Conservation (phyloP, 805 yeast genomes). For the Myxozyma neotropica region DNA sequence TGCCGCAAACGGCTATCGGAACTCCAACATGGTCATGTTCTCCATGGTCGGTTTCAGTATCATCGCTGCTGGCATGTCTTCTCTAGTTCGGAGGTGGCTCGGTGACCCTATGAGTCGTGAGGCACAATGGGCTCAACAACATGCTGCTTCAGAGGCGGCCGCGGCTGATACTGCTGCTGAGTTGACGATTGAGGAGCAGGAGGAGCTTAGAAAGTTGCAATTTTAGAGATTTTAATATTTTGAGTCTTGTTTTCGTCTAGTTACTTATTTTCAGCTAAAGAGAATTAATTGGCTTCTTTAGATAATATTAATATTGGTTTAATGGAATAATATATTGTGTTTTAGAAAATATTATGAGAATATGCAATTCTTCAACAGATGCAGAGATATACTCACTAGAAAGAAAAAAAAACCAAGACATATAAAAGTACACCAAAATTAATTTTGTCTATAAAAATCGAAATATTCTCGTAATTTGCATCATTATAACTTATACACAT, state of each 20-base stretch:
- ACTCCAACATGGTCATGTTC: constrained; percentile 84
- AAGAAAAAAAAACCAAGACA: background rate
- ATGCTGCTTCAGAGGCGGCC: constrained; percentile 2
- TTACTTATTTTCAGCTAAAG: too few species aligned
- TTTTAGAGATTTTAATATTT: background rate
- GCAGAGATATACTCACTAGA: too few species aligned
- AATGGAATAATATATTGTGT: too few species aligned
- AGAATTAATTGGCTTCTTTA: too few species aligned
- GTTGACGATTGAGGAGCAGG: constrained; percentile 3
- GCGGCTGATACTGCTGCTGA: background rate
- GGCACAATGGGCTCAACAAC: constrained; percentile 25
- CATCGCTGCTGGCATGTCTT: constrained; percentile 49
- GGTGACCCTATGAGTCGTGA: constrained; percentile 43
- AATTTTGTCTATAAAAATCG: too few species aligned
- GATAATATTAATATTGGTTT: too few species aligned
- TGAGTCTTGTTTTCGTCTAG: background rate
- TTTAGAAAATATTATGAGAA: too few species aligned
- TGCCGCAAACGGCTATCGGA: constrained; percentile 56
- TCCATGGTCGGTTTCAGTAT: constrained; percentile 75
- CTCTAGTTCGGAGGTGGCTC: constrained; percentile 40
- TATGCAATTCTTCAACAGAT: too few species aligned
- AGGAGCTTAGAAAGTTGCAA: background rate
- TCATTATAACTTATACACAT: too few species aligned
- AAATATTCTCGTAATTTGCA: background rate
- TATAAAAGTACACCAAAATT: too few species aligned